Percentiles rank a stretch among this genome's conserved stretches.
Conservation (phyloP, 2,329 filamentous ascomycete genomes). For the Apiospora kogelbergensis region DNA sequence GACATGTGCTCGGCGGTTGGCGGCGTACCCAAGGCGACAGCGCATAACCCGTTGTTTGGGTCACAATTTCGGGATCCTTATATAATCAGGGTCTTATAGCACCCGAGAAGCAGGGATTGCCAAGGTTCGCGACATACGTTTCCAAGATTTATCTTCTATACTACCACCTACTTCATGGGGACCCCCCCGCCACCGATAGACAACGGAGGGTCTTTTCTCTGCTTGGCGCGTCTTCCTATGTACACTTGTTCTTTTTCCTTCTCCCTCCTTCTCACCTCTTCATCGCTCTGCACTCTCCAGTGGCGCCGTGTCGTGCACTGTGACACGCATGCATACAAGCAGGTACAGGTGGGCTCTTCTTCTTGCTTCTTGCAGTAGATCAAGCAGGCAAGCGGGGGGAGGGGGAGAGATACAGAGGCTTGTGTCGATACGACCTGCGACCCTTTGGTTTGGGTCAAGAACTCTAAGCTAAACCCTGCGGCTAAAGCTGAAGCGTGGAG, state of each 20-base stretch:
- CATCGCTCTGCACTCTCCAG: too few species aligned
- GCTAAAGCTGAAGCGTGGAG: background rate
- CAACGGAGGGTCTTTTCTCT: background rate
- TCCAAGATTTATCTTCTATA: background rate
- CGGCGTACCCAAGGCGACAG: background rate
- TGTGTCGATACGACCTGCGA: background rate
- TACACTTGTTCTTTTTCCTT: too few species aligned
- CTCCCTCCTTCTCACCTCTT: too few species aligned
- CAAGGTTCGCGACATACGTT: background rate
- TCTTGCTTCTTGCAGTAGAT: background rate
- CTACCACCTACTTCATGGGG: background rate
- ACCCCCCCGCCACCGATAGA: background rate
- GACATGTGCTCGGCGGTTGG: background rate
- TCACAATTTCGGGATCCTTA: background rate
- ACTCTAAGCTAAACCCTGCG: background rate
- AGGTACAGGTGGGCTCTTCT: background rate
- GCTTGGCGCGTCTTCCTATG: background rate
- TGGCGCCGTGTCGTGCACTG: background rate
- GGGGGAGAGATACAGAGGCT: background rate
- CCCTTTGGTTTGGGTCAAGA: background rate
- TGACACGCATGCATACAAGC: background rate
- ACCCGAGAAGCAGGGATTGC: background rate
- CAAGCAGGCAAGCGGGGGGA: background rate
- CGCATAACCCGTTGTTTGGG: background rate
- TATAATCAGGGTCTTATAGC: background rate